Conservation (phyloP, 2,329 filamentous ascomycete species). For the Helminthosporium solani region DNA sequence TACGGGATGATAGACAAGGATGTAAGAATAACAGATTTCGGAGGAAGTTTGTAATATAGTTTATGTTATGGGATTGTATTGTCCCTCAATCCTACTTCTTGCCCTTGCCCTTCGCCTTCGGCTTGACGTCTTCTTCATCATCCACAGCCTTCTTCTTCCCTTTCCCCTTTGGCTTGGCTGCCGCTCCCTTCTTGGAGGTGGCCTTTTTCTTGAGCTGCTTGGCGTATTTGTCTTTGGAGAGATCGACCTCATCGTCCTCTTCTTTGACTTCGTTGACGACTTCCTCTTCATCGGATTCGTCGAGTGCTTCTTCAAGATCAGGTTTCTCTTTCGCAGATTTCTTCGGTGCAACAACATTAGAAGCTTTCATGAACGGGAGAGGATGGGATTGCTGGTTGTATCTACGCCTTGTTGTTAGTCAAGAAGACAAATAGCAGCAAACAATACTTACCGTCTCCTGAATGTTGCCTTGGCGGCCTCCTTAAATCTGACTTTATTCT, state of each 20-base stretch:
- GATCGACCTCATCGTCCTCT: slow-evolving; percentile 73
- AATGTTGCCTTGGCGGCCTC: slow-evolving; percentile 85
- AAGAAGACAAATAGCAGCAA: background rate
- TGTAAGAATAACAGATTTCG: no score
- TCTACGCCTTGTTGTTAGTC: slow-evolving; percentile 47
- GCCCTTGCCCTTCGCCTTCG: slow-evolving; percentile 49
- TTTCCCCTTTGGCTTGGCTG: slow-evolving; percentile 39
- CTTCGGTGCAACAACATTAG: slow-evolving; percentile 70
- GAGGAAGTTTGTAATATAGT: no score
- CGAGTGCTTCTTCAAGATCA: slow-evolving; percentile 93
- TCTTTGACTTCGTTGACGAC: slow-evolving; percentile 51
- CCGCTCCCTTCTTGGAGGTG: slow-evolving; percentile 43
- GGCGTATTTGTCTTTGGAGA: slow-evolving; percentile 95
- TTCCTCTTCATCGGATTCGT: slow-evolving; percentile 75
- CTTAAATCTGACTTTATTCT: slow-evolving; percentile 75
- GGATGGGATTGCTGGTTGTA: slow-evolving; percentile 88
- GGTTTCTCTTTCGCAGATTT: slow-evolving; percentile 73
- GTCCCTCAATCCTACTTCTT: background rate
- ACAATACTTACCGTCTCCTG: slow-evolving; percentile 71
- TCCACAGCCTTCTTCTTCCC: slow-evolving; percentile 37
- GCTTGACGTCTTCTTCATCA: slow-evolving; percentile 41
- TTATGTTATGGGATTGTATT: no score
- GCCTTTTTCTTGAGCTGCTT: slow-evolving; percentile 76
- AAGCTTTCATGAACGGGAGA: slow-evolving; percentile 94
- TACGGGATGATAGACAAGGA: no score